Evolutionary conservation across 768 basidiomycete genomes (phyloP), one percentile per base, ranked within the genome.

Genomic region (Boletus huronensis): DNA sequence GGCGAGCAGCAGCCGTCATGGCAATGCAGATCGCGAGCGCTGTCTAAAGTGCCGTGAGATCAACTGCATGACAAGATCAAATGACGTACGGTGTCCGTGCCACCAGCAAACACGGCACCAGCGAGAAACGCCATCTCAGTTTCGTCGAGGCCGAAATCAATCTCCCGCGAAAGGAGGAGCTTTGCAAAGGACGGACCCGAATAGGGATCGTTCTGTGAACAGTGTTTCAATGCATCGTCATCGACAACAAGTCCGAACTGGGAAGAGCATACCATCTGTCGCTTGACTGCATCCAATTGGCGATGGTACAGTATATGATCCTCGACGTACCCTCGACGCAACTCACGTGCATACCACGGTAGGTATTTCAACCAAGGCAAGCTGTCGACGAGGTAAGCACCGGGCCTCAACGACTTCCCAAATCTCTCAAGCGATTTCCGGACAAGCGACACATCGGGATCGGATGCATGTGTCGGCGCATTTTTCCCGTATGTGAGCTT

Each of bases 261-360:
- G 13, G 31, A 8, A 44, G 17, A 26, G 31, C 51, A 29, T 40
- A 80, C 79, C 62, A 80, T 70, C 51, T 75, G 73, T 19, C 61
- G 62, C 45, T 73, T 74, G 10, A 82, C 80, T 34, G 68, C 64
- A 41, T 69, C 60, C 4, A 84, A 64, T 40, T 81, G 79, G 1
- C 70, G 66, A 52, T 70, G 77, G 68, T 79, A 84, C 9, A 84
- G 60, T 0, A 39, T 60, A 1, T 78, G 65, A 57, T 83, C 82
- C 48, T 80, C 77, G 3, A 63, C 52, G 55, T 85, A 83, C 6
- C 79, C 81, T 1, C 71, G 71, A 50, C 75, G 74, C 7, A 87
- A 70, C 49, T 82, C 79, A 5, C 75, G 74, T 6, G 82, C 72
- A 60, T 84, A 84, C n/a, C 80, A 81, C 0, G 85, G 84, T n/a